Evolutionary conservation across 176 grass and related monocot genomes (phyloP).

Genomic region (Oryza nivara): DNA sequence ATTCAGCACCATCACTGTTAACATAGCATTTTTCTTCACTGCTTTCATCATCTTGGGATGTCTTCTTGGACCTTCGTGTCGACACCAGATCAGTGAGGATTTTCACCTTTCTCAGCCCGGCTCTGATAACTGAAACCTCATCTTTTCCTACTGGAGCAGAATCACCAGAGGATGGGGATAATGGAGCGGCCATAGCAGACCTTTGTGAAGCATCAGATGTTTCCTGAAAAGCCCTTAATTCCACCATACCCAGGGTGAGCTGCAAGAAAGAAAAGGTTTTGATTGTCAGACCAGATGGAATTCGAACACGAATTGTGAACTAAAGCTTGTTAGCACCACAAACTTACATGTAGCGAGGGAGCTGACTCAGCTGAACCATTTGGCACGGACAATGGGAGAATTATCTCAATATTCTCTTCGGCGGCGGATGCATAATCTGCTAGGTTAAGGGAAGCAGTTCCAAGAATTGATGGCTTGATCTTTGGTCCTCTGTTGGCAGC

Average conservation of each 20-base stretch:
- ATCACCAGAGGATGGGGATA: conserved; percentile 73
- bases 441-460: conserved; percentile 68
- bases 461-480: conserved; percentile 80
- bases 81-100: conserved; percentile 82
- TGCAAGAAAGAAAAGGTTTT: conserved; percentile 45
- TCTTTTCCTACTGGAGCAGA: conserved; percentile 67
- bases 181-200: conserved; percentile 39
- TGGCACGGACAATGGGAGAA: conserved; percentile 62
- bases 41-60: conserved; percentile 60
- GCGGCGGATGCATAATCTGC: conserved; percentile 66
- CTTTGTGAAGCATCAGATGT: conserved; percentile 53
- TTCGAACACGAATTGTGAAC: conserved; percentile 6
- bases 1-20: conserved; percentile 72
- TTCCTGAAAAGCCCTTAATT: conserved; percentile 53
- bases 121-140: conserved; percentile 88
- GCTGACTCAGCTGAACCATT: conserved; percentile 46
- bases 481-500: conserved; percentile 62
- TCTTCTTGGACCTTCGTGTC: conserved; percentile 67
- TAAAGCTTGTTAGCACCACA: conserved; percentile 30
- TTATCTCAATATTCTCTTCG: conserved; percentile 67
- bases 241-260: conserved; percentile 66
- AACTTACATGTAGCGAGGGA: conserved; percentile 76
- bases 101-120: conserved; percentile 93
- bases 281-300: conserved; percentile 31
- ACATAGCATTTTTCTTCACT: conserved; percentile 66